phyloP scores from a whole-genome alignment of 2,329 filamentous ascomycete species.

The Penicillium aurantiogriseum region DNA sequence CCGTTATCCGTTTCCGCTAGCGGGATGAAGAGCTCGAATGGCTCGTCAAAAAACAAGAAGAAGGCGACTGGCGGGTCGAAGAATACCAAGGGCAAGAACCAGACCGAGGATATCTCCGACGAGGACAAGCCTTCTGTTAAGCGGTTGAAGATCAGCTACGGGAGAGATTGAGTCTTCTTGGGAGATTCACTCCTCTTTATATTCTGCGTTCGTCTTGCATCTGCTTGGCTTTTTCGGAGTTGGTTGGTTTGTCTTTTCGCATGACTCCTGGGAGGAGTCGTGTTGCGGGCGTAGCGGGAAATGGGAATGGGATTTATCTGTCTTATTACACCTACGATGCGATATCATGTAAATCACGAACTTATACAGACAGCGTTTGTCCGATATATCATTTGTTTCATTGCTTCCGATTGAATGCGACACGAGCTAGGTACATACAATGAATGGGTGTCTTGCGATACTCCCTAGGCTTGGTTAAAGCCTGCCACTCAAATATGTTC shows the following conservation, averaged over 20 bases:
- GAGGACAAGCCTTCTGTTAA: conserved; percentile 43
- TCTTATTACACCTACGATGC: conserved; percentile 4
- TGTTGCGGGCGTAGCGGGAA: conserved; percentile 4
- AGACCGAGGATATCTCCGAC: conserved; percentile 34
- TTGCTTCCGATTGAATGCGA: background rate
- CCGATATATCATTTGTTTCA: background rate
- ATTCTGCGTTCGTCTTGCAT: background rate
- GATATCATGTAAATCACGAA: conserved; percentile 14
- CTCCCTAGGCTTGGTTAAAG: no score
- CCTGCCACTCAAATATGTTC: background rate
- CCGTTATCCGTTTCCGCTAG: conserved; percentile 4
- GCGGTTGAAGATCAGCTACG: conserved; percentile 48
- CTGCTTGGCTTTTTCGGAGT: conserved; percentile 12
- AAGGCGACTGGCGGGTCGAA: conserved; percentile 36
- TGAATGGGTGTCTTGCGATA: background rate
- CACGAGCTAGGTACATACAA: background rate
- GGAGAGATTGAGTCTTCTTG: conserved; percentile 33
- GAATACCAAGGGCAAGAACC: conserved; percentile 30
- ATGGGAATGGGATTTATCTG: background rate
- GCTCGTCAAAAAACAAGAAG: conserved; percentile 44
- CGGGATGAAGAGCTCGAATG: conserved; percentile 22
- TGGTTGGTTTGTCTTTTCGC: conserved; percentile 3
- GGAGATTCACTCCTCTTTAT: background rate
- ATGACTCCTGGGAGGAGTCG: conserved; percentile 4
- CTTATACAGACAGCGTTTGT: conserved; percentile 6